Evolutionary conservation across 2,329 filamentous ascomycete genomes (phyloP), one percentile per base, ranked within the genome.

Genomic region (Davidsoniella australis): DNA sequence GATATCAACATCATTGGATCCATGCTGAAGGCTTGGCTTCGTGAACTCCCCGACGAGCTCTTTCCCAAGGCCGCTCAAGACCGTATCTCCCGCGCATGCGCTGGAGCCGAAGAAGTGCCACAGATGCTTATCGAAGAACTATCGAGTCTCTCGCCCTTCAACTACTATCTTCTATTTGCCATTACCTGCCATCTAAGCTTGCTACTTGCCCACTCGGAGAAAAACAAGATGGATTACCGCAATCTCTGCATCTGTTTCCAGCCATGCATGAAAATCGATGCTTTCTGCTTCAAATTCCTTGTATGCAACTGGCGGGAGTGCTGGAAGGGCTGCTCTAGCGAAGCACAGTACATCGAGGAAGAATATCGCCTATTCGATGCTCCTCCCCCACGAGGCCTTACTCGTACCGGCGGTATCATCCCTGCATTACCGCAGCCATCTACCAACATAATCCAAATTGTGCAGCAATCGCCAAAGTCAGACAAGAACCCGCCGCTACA

Each of bases 221-320:
- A 89, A 69, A 96, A 95, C 73, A 94, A 94, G 68, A 96, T 96
- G 89, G 86, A 94, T 61, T 94, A 89, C 61, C 80, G 85, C 60
- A 95, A 95, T 56, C 70, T 96, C 20, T 94, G 87, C 66, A 94
- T 95, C 57, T 96, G 89, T 67, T 95, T 95, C 64, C 87, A 94
- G 64, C 89, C 89, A 3, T 94, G 87, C 64, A 86, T 96, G 76
- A 94, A 89, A 66, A 91, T 96, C 52, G 89, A 96, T 59, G 81
- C 81, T 1, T 93, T 89, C 62, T 93, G 86, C 62, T 96, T 96
- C 72, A 86, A 88, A 58, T 95, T 94, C 56, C 71, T 96, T 10
- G 88, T 96, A 17, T 85, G 86, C 60, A 83, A 96, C 61, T 96
- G 89, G 89, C 80, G 87, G 57, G 82, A 93, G 57, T 96, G 89